phyloP scores from a whole-genome alignment of 148 eudicot species.

The Selenicereus undatus region DNA sequence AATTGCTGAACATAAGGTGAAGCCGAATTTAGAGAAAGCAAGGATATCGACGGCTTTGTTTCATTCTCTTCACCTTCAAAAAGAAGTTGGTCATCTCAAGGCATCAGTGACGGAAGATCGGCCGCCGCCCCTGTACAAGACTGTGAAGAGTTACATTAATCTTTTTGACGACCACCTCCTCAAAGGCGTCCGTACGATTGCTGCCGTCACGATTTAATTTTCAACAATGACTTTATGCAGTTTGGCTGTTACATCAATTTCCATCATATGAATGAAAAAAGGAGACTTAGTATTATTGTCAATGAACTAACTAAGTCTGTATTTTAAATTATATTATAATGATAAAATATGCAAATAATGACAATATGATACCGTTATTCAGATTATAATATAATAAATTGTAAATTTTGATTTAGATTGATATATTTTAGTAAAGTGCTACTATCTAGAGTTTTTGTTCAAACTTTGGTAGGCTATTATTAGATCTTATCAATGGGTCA shows the following conservation, averaged over 20 bases:
- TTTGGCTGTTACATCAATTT: background rate
- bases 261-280: too few relatives aligned
- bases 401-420: too few relatives aligned
- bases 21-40: constrained; percentile 14
- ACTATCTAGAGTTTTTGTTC: too few relatives aligned
- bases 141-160: constrained; percentile 16
- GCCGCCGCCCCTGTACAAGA: constrained; percentile 21
- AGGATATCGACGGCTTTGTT: constrained; percentile 27
- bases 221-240: background rate
- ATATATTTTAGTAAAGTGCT: too few relatives aligned
- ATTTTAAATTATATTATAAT: too few relatives aligned
- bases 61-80: constrained; percentile 18
- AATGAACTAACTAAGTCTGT: too few relatives aligned
- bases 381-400: too few relatives aligned
- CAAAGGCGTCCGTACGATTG: constrained; percentile 16
- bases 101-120: constrained; percentile 16
- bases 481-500: too few relatives aligned
- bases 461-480: too few relatives aligned
- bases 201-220: constrained; percentile 13
- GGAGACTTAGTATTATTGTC: too few relatives aligned
- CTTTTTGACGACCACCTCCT: constrained; percentile 14
- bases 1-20: constrained; percentile 22
- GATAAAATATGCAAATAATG: too few relatives aligned
- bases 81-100: constrained; percentile 25
- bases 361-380: too few relatives aligned